Conservation (phyloP, 352 stramenopile genomes). For the Globisporangium cystogenes region DNA sequence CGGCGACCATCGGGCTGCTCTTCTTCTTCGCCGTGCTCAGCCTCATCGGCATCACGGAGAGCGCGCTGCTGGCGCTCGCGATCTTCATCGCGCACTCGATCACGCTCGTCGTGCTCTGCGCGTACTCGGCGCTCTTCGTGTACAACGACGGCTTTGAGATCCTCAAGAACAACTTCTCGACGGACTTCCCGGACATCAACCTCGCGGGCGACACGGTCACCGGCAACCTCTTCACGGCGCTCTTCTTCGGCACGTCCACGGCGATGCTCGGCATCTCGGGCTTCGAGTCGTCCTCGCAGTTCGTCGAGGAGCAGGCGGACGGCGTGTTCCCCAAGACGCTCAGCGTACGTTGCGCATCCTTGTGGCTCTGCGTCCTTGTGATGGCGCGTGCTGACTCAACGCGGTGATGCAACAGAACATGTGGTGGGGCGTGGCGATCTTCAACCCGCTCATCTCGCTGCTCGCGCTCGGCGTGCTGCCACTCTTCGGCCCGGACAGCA, state of each 20-base stretch:
- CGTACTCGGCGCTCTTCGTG: conserved; percentile 76
- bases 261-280: conserved; percentile 95
- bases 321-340: conserved; percentile 93
- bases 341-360: conserved; percentile 25
- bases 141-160: conserved; percentile 75
- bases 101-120: conserved; percentile 79
- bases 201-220: conserved; percentile 71
- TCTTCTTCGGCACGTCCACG: conserved; percentile 90
- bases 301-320: conserved; percentile 93
- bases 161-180: conserved; percentile 76
- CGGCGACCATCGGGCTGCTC: conserved; percentile 76
- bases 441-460: conserved; percentile 92
- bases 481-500: conserved; percentile 62
- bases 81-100: conserved; percentile 91
- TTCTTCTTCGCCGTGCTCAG: conserved; percentile 91
- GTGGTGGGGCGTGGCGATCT: conserved; percentile 92
- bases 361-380: neutral
- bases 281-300: conserved; percentile 94
- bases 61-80: conserved; percentile 82
- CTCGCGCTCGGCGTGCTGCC: conserved; percentile 88
- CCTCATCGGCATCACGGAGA: conserved; percentile 91
- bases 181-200: conserved; percentile 87
- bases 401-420: conserved; percentile 67
- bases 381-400: neutral
- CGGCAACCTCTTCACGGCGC: conserved; percentile 77